A percentile compares a stretch with the other conserved stretches of the same genome.
Conservation (phyloP, 2,329 filamentous ascomycete species). For the Colletotrichum endophyticum region DNA sequence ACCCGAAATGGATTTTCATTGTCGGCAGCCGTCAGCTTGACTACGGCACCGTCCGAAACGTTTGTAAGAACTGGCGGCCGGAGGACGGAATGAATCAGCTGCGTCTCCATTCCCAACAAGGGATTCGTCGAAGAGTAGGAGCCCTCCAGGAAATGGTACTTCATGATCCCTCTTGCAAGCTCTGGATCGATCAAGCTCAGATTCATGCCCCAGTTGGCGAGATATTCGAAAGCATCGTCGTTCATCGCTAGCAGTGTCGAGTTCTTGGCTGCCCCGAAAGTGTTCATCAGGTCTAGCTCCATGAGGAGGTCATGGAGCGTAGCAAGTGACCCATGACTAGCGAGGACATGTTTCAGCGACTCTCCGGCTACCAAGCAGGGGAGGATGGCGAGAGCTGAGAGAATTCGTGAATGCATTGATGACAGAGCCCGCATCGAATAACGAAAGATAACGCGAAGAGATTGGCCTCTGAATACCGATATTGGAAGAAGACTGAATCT, state of each 20-base stretch:
- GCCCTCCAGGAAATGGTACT: neutral
- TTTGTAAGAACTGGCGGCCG: neutral
- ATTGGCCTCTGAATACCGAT: neutral
- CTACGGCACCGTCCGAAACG: neutral
- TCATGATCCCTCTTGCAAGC: neutral
- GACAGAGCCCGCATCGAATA: accelerated
- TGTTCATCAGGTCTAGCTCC: neutral
- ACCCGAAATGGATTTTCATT: neutral
- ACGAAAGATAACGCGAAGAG: accelerated
- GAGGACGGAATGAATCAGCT: neutral
- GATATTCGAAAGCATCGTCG: neutral
- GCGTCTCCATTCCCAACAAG: neutral
- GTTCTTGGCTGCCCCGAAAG: neutral
- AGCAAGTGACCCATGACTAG: neutral
- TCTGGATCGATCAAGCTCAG: neutral
- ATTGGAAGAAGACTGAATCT: neutral
- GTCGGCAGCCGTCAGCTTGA: neutral
- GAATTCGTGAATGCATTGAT: neutral
- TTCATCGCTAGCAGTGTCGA: neutral
- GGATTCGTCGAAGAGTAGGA: neutral
- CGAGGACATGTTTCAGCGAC: neutral
- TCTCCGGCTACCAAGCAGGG: neutral
- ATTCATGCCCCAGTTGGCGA: neutral
- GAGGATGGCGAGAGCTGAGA: neutral
- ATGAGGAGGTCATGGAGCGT: neutral